Base-by-base conservation (phyloP, 768 basidiomycete species). In the Phylloporus rhodoxanthus region DNA sequence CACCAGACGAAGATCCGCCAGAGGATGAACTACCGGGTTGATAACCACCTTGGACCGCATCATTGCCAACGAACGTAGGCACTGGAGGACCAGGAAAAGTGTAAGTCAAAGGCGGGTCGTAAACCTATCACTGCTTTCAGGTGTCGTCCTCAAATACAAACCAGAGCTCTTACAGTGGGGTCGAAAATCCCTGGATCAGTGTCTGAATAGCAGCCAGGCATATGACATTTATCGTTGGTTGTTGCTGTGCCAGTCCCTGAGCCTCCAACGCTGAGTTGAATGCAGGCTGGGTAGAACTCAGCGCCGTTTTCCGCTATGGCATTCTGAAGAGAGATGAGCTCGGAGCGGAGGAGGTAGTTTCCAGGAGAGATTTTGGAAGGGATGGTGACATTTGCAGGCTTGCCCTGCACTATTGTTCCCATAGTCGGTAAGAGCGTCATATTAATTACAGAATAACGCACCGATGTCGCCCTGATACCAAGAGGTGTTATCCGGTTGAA, bases 241-340 rank as follows among this genome's bases (percentile, higher is more conserved):
- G 50, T 48, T 3, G 67, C 20, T 2, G 43, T 41, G 14, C 59
- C 57, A 45, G 49, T 54, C 11, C 63, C 61, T 2, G 57, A 63
- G 10, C 67, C 68, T 9, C 64, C 62, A 5, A 68, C 53, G 32
- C 25, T 57, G 25, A 69, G 55, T 38, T 68, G 67, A 29, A 64
- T 52, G 26, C 68, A 68, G 3, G 47, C 67, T 0, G 60, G 64
- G 39, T 68, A 68, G 45, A 68, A 69, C 51, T 68, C 66, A 2
- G 85, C 87, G 14, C 85, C 85, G 5, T 81, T 80, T 5, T 51
- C 6, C 2, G 62, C 54, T 26, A 65, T 67, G n/a, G 74, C 87
- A 30, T 79, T 72, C 55, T 91, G 88, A 14, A 91, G 79, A 8
- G 84, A 80, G 63, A 91, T 82, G 62, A 91, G 77, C 50, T 91